A percentile compares a stretch with the other conserved stretches of the same genome.
These are phyloP conservation scores for Xylaria venustula DNA, from an alignment of 495 filamentous ascomycete genomes.

Conservation along the genomic window DNA sequence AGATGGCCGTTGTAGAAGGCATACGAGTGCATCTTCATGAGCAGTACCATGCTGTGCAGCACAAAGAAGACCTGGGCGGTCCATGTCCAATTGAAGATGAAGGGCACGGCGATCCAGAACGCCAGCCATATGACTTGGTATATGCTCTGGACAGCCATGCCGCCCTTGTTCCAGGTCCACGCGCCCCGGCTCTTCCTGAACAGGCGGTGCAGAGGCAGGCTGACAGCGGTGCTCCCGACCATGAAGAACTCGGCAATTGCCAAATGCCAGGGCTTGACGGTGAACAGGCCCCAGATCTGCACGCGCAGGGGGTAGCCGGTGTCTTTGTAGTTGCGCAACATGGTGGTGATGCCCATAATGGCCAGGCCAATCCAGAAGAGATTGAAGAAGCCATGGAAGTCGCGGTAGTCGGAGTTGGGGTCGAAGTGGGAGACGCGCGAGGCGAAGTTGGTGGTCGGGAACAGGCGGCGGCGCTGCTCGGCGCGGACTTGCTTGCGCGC, in stretches of 20 bases:
- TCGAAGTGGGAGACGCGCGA: constrained; percentile 97
- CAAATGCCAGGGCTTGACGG: constrained; percentile 82
- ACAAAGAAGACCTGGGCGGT: constrained; percentile 95
- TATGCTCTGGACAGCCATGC: constrained; percentile 77
- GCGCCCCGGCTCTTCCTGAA: constrained; percentile 54
- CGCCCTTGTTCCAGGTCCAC: constrained; percentile 71
- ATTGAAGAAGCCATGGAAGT: constrained; percentile 96
- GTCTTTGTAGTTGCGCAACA: constrained; percentile 89
- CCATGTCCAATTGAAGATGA: constrained; percentile 83
- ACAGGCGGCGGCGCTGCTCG: constrained; percentile 76
- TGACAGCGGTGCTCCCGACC: constrained; percentile 70
- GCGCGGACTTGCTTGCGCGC: constrained; percentile 84
- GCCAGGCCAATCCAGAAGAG: constrained; percentile 96
- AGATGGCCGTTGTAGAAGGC: constrained; percentile 97
- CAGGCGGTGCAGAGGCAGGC: constrained; percentile 71
- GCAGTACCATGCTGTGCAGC: constrained; percentile 81
- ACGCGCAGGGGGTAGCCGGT: constrained; percentile 82
- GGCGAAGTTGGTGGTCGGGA: constrained; percentile 92
- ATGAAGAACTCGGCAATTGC: constrained; percentile 80
- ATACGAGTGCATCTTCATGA: constrained; percentile 99
- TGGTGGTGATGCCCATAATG: constrained; percentile 93
- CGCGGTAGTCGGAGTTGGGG: constrained; percentile 82
- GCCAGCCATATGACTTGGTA: constrained; percentile 77
- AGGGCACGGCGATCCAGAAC: constrained; percentile 87
- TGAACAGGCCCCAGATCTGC: constrained; percentile 83